A percentile compares a stretch with the other conserved stretches of the same genome.
Conservation (phyloP, 1,284 basidiomycete species). For the Athelia sp. region DNA sequence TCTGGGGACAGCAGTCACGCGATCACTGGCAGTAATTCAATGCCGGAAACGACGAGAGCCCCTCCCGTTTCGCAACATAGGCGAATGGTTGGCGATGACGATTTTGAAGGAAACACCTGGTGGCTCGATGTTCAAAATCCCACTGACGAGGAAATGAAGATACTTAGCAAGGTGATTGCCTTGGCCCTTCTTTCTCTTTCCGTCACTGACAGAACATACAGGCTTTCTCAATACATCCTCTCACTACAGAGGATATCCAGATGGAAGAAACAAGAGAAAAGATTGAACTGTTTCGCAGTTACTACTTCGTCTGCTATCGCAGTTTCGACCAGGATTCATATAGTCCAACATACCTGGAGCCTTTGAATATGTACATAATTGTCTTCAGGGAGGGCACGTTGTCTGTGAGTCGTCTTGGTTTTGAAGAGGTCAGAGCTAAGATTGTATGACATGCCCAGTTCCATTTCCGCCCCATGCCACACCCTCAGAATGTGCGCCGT, state of each 20-base stretch:
- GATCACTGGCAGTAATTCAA: conserved; percentile 5
- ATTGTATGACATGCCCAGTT: conserved; percentile 56
- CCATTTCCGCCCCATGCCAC: conserved; percentile 96
- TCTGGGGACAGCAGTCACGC: neutral
- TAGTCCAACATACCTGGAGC: conserved; percentile 95
- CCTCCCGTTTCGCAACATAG: no score
- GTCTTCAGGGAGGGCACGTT: conserved; percentile 98
- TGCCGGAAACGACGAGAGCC: no score
- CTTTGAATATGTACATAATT: conserved; percentile 99
- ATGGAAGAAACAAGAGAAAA: conserved; percentile 99
- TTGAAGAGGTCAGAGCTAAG: neutral
- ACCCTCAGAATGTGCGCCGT: conserved; percentile 95
- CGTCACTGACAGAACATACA: conserved; percentile 24
- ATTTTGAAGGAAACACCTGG: conserved; percentile 83
- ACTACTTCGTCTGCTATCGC: conserved; percentile 99
- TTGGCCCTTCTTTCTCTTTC: neutral
- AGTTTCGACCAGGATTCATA: conserved; percentile 99
- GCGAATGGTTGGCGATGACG: conserved; percentile 21
- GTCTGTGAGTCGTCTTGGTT: conserved; percentile 53
- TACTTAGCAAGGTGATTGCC: conserved; percentile 76
- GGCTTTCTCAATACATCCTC: conserved; percentile 96
- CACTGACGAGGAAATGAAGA: conserved; percentile 98
- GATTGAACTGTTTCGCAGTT: conserved; percentile 98
- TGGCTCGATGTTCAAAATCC: conserved; percentile 96
- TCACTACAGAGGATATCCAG: conserved; percentile 98